Evolutionary conservation across 306 rosid species (phyloP), one percentile per base, ranked within the genome.

Genomic region (Nissolia schottii): DNA sequence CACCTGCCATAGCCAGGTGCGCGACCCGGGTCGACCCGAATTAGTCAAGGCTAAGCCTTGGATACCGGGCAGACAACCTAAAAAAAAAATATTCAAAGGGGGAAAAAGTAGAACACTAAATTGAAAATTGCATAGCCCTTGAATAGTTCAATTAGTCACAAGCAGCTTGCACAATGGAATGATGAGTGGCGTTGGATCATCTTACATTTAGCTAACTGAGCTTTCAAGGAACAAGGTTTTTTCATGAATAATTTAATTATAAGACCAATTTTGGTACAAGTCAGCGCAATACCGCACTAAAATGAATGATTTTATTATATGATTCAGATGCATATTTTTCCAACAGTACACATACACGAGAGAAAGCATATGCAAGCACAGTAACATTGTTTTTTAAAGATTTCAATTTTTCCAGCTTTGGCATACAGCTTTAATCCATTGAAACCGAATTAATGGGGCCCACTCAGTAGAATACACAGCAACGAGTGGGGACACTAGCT

Each of bases 341-440:
- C 48, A 77, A 77, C 62, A 35, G 51, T 4, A 18, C 7, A 23
- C 25, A 56, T 13, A 62, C 34, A 53, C 8, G 29, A 76, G 31
- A 65, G 53, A 55, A 16, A 48, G 80, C 83, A 75, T n/a, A n/a
- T 72, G 80, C 80, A 34, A 58, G 8, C 54, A 27, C 45, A 1
- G 35, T 27, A 46, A 12, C 74, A 65, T 55, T n/a, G n/a, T n/a
- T 75, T 78, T 43, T 78, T 67, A 5, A 55, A 64, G 59, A 28
- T 65, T 43, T n/a, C n/a, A n/a, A n/a, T n/a, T n/a, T n/a, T n/a
- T 72, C 38, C 48, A 63, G 55, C 71, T 80, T 71, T 71, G 77
- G 74, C 71, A 20, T 76, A 80, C 86, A 80, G 77, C 82, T 67
- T 86, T 84, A 80, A 8, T 46, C 77, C 83, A 80, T 58, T 57